These are phyloP conservation scores for Globisporangium lucens DNA, from an alignment of 352 stramenopile genomes.

Conservation along the genomic window DNA sequence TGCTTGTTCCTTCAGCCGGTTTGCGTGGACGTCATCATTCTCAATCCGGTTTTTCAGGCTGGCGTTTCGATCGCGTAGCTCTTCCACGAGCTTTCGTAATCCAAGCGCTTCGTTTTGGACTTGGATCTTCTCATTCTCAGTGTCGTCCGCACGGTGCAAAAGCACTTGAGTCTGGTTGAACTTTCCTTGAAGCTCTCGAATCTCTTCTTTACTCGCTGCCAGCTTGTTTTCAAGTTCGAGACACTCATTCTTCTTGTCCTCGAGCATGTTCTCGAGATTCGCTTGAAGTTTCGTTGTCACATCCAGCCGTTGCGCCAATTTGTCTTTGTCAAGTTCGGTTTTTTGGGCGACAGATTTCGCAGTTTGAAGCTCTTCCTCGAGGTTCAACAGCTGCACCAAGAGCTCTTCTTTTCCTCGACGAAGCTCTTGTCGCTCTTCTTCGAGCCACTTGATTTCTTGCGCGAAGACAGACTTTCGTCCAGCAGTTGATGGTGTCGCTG, in stretches of 20 bases:
- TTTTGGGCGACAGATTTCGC: slow-evolving; percentile 34
- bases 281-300: slow-evolving; percentile 35
- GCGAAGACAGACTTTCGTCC: slow-evolving; percentile 34
- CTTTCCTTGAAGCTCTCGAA: slow-evolving; percentile 37
- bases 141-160: slow-evolving; percentile 44
- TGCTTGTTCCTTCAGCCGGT: slow-evolving; percentile 50
- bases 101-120: slow-evolving; percentile 59
- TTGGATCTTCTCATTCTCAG: slow-evolving; percentile 64
- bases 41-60: slow-evolving; percentile 55
- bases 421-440: slow-evolving; percentile 61
- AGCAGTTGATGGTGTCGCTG: slow-evolving; percentile 14
- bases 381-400: slow-evolving; percentile 48
- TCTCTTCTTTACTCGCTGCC: slow-evolving; percentile 43
- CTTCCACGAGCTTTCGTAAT: slow-evolving; percentile 55
- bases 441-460: slow-evolving; percentile 73
- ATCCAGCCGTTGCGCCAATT: slow-evolving; percentile 34
- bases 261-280: slow-evolving; percentile 42
- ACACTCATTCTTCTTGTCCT: slow-evolving; percentile 54
- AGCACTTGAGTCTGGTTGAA: slow-evolving; percentile 36
- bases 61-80: slow-evolving; percentile 62
- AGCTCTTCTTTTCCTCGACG: slow-evolving; percentile 53
- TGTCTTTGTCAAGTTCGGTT: slow-evolving; percentile 44
- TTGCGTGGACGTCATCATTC: slow-evolving; percentile 35
- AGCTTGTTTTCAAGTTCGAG: slow-evolving; percentile 39
- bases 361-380: slow-evolving; percentile 57